Base-by-base conservation (phyloP, 805 yeast genomes). In the Nakazawaea peltata region DNA sequence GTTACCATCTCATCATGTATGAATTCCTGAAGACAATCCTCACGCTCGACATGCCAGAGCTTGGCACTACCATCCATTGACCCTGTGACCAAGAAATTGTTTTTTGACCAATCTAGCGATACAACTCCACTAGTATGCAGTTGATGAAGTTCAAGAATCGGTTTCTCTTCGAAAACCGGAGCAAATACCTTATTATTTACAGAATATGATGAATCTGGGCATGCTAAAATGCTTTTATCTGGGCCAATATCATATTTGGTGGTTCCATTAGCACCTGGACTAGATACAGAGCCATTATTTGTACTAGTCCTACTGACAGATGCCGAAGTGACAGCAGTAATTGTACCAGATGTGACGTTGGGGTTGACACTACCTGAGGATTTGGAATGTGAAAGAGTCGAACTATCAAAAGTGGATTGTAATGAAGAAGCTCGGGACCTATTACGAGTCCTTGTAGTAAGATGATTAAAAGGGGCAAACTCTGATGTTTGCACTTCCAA, bases 91-190 rank as follows among this genome's bases (percentile, higher is more conserved):
- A 90, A 52, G 46, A 88, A 88, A 51, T 80, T 80, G 56, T 86
- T 87, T 46, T 79, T 80, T 34, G 94, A 81, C 97, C 97, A 88
- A 47, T 83, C 84, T 23, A 88, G 50, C 9, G 82, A 74, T n/a
- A 85, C 54, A 12, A 90, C 67, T 40, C 85, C 81, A 30, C 71
- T 71, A 1, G 70, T 55, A 54, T 90, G 97, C 13, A 83, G 92
- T 28, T 53, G 56, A n/a, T n/a, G n/a, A 42, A 75, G 81, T 11
- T 67, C 67, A 21, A 72, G 65, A 12, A 66, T 51, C 0, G 97
- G 95, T 9, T 50, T 52, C 3, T 76, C 71, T 43, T 77, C 80
- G 53, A 88, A 87, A 2, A 88, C 84, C 0, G 95, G 90, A 0
- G 94, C 94, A 46, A 69, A 71, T 6, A 61, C 53, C n/a, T 43